A percentile compares a stretch with the other conserved stretches of the same genome.
Evolutionary conservation across 345 rosid species (phyloP).

Genomic region (Cardamine resedifolia): DNA sequence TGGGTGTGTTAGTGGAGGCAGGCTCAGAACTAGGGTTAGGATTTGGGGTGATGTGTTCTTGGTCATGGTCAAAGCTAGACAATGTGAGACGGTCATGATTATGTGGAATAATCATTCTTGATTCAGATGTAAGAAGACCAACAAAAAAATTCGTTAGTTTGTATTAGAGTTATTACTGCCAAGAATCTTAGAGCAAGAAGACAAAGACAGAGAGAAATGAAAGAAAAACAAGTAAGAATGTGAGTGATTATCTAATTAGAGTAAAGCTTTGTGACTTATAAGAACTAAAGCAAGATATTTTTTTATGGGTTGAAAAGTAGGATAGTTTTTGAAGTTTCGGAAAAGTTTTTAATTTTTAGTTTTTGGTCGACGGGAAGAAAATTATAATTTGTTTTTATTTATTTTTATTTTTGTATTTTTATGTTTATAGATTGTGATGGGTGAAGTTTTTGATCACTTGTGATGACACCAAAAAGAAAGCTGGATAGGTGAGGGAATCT

Average conservation of each 20-base stretch:
- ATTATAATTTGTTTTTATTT: not conserved
- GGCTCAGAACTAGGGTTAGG: constrained; percentile 55
- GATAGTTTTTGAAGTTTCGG: not conserved
- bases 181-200: constrained; percentile 20
- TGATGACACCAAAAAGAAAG: constrained; percentile 50
- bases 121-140: constrained; percentile 15
- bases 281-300: constrained; percentile 16
- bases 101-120: constrained; percentile 47
- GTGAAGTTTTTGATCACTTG: constrained; percentile 15
- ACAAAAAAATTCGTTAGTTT: constrained; percentile 16
- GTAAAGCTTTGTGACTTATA: constrained; percentile 10
- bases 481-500: constrained; percentile 45
- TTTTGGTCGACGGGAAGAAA: not conserved
- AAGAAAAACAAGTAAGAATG: constrained; percentile 1
- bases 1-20: constrained; percentile 33
- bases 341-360: not conserved
- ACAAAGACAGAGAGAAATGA: constrained; percentile 13
- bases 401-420: not conserved
- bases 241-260: constrained; percentile 28
- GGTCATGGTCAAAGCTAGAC: constrained; percentile 41
- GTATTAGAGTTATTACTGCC: constrained; percentile 11
- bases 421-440: constrained; percentile 3
- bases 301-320: not conserved
- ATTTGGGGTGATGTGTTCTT: constrained; percentile 35
- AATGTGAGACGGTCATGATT: constrained; percentile 44